Evolutionary conservation across 441 rosid genomes (phyloP).

Genomic region (Raphanus hybrid): DNA sequence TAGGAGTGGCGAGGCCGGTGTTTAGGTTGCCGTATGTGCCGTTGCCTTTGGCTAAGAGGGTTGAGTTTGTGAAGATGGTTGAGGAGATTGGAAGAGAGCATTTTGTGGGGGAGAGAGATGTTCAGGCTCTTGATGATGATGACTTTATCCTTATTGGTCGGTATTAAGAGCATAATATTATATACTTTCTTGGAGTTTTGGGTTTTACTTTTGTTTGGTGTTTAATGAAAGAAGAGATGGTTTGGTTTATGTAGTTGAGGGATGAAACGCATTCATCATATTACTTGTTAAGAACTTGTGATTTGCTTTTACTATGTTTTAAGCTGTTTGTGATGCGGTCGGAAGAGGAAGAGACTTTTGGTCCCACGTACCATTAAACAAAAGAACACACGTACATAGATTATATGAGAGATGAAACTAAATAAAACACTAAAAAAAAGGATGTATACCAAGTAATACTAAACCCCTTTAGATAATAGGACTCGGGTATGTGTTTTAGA

Average conservation of each 20-base stretch:
- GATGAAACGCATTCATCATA: background rate
- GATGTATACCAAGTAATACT: conserved; percentile 37
- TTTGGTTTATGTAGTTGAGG: background rate
- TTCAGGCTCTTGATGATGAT: conserved; percentile 37
- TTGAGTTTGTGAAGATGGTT: conserved; percentile 80
- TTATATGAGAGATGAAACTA: conserved; percentile 26
- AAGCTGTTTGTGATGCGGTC: background rate
- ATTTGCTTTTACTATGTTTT: background rate
- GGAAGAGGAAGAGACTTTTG: background rate
- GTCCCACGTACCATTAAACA: conserved; percentile 16
- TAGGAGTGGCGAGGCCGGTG: conserved; percentile 88
- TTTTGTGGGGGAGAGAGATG: conserved; percentile 67
- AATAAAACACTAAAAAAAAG: background rate
- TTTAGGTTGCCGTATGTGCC: conserved; percentile 93
- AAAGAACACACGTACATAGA: conserved; percentile 19
- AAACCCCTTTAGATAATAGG: conserved; percentile 31
- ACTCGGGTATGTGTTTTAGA: background rate
- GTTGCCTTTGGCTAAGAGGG: conserved; percentile 65
- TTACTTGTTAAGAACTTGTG: background rate
- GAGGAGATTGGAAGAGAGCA: conserved; percentile 26
- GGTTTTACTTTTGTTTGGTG: conserved; percentile 7
- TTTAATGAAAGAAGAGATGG: background rate
- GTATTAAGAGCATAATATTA: background rate
- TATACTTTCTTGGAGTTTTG: conserved; percentile 2
- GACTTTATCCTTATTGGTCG: background rate